Base-by-base conservation (phyloP, 495 filamentous ascomycete species). In the Penicillium paradoxum region DNA sequence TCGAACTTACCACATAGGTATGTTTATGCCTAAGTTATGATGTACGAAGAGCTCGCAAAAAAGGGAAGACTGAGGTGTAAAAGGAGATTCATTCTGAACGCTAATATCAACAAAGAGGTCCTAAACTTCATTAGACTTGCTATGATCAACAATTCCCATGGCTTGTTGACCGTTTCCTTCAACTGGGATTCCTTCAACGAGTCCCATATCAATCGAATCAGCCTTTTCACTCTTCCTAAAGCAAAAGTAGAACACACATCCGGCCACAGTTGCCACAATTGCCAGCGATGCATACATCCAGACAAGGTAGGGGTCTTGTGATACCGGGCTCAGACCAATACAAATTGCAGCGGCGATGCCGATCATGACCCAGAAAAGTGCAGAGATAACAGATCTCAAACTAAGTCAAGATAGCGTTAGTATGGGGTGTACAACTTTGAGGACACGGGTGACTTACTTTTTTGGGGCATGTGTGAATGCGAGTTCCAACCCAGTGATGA, bases 401-500 rank as follows among this genome's bases (percentile, higher is more conserved):
- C 51, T 65, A 10, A 32, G n/a, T 9, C 5, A 25, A n/a, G 4
- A 9, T n/a, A 9, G 24, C 24, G 15, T 21, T 45, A 33, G 25
- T 45, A 19, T 45, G 0, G 5, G 17, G 2, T 13, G 13, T 4
- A 17, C 8, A 11, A 18, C 13, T 19, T 8, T 17, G 14, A 0
- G 8, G 6, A 18, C 1, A 18, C 19, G 9, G 9, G 43, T 14
- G 15, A 33, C 44, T 22, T 24, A 55, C 53, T 32, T 55, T 18
- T 55, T 33, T 3, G 70, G 70, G 2, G 70, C 70, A 33, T 73
- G 50, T 30, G 58, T 62, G 47, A 56, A 70, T 0, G 67, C 73
- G 33, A 74, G 75, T 62, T 83, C 79, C n/a, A 77, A 58, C 0
- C 60, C 66, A 13, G 79, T 81, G 55, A 82, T 75, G 32, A 72